Conservation (phyloP, 2,329 filamentous ascomycete species). For the Rhynchosporium secalis region DNA sequence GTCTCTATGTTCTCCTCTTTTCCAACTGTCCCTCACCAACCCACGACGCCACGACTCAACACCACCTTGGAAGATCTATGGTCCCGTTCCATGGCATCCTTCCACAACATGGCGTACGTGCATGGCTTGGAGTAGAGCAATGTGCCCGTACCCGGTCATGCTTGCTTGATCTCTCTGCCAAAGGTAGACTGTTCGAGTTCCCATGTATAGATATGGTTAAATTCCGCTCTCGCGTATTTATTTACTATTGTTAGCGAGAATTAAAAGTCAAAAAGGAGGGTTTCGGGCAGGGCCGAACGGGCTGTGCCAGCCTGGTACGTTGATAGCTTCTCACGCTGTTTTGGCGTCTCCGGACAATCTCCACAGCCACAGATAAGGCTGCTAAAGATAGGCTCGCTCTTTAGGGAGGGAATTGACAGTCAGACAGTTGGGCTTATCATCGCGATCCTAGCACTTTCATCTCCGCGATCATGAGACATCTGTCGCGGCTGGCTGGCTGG, state of each 20-base stretch:
- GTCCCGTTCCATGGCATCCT: constrained; percentile 4
- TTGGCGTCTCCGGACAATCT: not conserved
- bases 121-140: not conserved
- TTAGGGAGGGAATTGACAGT: constrained; percentile 4
- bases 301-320: not conserved
- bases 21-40: not conserved
- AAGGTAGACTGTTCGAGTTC: not conserved
- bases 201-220: no score
- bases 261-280: not conserved
- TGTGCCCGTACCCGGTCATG: no score
- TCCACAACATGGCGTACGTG: constrained; percentile 5
- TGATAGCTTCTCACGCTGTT: not conserved
- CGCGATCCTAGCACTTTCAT: no score
- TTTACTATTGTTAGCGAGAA: no score
- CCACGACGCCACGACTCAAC: constrained; percentile 1
- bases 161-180: no score
- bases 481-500: not conserved
- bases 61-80: not conserved
- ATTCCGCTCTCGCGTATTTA: no score
- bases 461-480: no score
- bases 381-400: not conserved
- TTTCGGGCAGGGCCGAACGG: not conserved
- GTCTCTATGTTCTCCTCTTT: not conserved
- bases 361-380: not conserved
- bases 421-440: not conserved